Percentiles rank a stretch among this genome's conserved stretches.
These are phyloP conservation scores for Xylaria hypoxylon DNA, from an alignment of 2,329 filamentous ascomycete species.

Conservation along the genomic window DNA sequence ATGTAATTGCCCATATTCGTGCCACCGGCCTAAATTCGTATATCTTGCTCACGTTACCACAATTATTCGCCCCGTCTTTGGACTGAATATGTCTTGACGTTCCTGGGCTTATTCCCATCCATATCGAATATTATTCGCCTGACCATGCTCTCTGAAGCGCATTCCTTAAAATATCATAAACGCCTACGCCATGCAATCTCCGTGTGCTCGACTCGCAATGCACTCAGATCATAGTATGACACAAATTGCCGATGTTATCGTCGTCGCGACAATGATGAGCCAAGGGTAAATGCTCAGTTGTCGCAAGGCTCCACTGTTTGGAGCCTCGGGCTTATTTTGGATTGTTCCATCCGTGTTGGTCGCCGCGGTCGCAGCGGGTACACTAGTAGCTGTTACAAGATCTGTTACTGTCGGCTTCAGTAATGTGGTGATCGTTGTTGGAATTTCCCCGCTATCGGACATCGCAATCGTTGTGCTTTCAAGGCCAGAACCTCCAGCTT, in stretches of 20 bases:
- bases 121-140: neutral
- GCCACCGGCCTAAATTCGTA: neutral
- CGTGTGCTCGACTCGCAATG: neutral
- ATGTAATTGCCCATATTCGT: slow-evolving; percentile 6
- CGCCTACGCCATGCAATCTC: slow-evolving; percentile 16
- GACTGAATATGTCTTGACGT: slow-evolving; percentile 7
- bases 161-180: slow-evolving; percentile 17
- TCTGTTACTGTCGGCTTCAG: slow-evolving; percentile 21
- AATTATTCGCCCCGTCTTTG: neutral
- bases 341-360: slow-evolving; percentile 11
- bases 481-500: slow-evolving; percentile 55
- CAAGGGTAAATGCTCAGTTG: slow-evolving; percentile 14
- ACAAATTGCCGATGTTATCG: slow-evolving; percentile 26
- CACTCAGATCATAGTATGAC: slow-evolving; percentile 26
- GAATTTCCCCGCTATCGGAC: slow-evolving; percentile 45
- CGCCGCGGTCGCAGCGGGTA: slow-evolving; percentile 9
- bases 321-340: slow-evolving; percentile 33
- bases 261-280: slow-evolving; percentile 18
- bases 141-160: slow-evolving; percentile 1
- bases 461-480: slow-evolving; percentile 58
- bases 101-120: slow-evolving; percentile 15
- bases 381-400: slow-evolving; percentile 5
- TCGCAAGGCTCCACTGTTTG: slow-evolving; percentile 24
- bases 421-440: slow-evolving; percentile 54
- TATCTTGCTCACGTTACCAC: slow-evolving; percentile 9